Evolutionary conservation across 495 filamentous ascomycete species (phyloP), one percentile per base, ranked within the genome.

Genomic region (Penicillium dipodomyicola): DNA sequence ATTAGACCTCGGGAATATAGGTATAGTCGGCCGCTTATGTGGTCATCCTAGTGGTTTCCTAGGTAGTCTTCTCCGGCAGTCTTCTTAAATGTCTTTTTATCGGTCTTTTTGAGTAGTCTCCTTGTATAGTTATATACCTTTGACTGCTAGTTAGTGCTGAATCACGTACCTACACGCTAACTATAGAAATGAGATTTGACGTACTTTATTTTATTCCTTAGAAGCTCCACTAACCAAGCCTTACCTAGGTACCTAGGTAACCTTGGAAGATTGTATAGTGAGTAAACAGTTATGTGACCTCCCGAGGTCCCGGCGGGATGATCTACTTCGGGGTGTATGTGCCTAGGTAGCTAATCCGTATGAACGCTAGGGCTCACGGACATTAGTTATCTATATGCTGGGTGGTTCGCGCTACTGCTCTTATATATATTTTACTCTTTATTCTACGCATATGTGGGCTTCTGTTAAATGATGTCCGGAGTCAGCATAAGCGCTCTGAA

Each of bases 291-390:
- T 17, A n/a, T 17, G 7, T 3, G 30, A 7, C 3, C 40, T 42
- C 41, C 20, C 41, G 19, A 27, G 14, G 43, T 23, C 4, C 42
- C 35, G 6, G 4, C 35, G 15, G 15, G 35, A 17, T 1, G 35
- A 39, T 17, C 35, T 39, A 39, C 35, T 39, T n/a, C 15, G 17
- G n/a, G 35, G 35, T 39, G 35, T 37, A 15, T 42, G 10, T 14
- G 5, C 4, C 5, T 25, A 25, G 4, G 5, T 25, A 43, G 17
- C 6, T 8, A 29, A 7, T 29, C 27, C 27, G 39, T 14, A 54
- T 23, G 49, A 52, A 52, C 23, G 8, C 25, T 43, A 23, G 43
- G 52, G 47, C 52, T 29, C 22, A 30, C 7, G 22, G 22, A n/a
- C 32, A 17, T 45, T 14, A 27, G 22, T 46, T 39, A n/a, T 39